Conservation (phyloP, 768 basidiomycete species). For the Pleurotus cornucopiae region DNA sequence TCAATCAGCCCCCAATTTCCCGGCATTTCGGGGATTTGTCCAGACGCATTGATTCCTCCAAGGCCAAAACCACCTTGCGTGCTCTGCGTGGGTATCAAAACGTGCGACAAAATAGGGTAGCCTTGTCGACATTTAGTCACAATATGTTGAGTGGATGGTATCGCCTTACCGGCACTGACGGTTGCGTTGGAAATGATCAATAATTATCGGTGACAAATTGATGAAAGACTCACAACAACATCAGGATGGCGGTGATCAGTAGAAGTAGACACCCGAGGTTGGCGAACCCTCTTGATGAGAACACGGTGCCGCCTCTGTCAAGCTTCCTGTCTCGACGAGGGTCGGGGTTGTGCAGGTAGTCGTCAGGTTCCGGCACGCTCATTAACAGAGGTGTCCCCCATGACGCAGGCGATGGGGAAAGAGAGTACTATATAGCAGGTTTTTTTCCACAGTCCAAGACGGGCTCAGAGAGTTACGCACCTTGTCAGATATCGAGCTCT, state of each 20-base stretch:
- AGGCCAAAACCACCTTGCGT: constrained; percentile 63
- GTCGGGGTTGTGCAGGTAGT: constrained; percentile 62
- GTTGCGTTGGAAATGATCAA: constrained; percentile 1
- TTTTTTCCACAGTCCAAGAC: too few relatives aligned
- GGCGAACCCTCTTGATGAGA: constrained; percentile 56
- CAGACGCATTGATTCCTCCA: constrained; percentile 70
- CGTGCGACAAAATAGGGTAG: constrained; percentile 47
- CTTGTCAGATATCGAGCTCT: constrained; percentile 8
- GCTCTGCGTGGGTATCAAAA: constrained; percentile 33
- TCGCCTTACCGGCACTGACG: constrained; percentile 33
- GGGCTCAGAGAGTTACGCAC: neutral
- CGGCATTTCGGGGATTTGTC: constrained; percentile 59
- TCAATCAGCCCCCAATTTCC: constrained; percentile 72
- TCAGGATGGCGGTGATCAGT: constrained; percentile 39
- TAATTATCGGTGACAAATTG: neutral
- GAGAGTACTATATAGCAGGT: constrained; percentile 27
- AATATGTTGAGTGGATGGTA: constrained; percentile 11
- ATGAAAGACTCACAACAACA: constrained; percentile 49
- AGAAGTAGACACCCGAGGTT: constrained; percentile 67
- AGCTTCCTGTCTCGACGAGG: constrained; percentile 48
- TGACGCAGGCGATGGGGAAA: constrained; percentile 42
- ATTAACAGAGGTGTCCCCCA: constrained; percentile 40
- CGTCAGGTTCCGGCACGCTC: constrained; percentile 50
- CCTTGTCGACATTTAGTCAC: constrained; percentile 21
- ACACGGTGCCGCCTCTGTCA: constrained; percentile 54